Evolutionary conservation across 805 yeast genomes (phyloP).

Genomic region (Starmera quercuum): DNA sequence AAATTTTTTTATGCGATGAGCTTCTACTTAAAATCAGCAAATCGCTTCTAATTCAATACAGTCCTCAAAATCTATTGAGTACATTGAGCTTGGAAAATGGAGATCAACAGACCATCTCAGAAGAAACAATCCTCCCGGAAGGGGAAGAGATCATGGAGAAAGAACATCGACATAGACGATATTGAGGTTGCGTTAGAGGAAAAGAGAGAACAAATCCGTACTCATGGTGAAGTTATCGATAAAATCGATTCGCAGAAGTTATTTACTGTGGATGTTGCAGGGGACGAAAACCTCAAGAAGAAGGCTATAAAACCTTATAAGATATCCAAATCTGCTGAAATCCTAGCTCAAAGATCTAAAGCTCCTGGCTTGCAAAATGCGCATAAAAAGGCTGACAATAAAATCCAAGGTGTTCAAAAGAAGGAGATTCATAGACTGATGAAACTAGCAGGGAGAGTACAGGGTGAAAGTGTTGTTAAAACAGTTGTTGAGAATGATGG

Average conservation of each 20-base stretch:
- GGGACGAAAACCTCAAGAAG: constrained; percentile 38
- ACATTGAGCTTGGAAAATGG: constrained; percentile 18
- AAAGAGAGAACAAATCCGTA: constrained; percentile 51
- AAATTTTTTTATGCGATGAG: constrained; percentile 3
- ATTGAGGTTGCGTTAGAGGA: constrained; percentile 65
- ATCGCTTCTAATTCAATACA: not conserved
- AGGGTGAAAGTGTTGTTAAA: constrained; percentile 42
- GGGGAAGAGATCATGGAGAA: constrained; percentile 90
- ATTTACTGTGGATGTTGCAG: constrained; percentile 62
- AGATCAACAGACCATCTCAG: constrained; percentile 45
- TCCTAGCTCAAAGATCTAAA: constrained; percentile 70
- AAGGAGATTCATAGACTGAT: constrained; percentile 58
- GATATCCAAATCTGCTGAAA: constrained; percentile 29
- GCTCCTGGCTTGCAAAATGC: constrained; percentile 51
- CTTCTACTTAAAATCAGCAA: not conserved
- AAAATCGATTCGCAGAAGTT: constrained; percentile 35
- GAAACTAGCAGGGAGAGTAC: constrained; percentile 69
- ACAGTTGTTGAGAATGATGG: constrained; percentile 63
- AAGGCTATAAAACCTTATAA: constrained; percentile 31
- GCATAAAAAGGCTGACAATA: constrained; percentile 29
- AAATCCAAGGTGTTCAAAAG: constrained; percentile 55
- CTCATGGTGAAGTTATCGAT: constrained; percentile 41
- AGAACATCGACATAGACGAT: constrained; percentile 82
- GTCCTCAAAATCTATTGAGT: no score
- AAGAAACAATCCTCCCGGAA: constrained; percentile 75